Conservation (phyloP, 192 early-diverging fungal species). For the Polychytrium aggregatum region DNA sequence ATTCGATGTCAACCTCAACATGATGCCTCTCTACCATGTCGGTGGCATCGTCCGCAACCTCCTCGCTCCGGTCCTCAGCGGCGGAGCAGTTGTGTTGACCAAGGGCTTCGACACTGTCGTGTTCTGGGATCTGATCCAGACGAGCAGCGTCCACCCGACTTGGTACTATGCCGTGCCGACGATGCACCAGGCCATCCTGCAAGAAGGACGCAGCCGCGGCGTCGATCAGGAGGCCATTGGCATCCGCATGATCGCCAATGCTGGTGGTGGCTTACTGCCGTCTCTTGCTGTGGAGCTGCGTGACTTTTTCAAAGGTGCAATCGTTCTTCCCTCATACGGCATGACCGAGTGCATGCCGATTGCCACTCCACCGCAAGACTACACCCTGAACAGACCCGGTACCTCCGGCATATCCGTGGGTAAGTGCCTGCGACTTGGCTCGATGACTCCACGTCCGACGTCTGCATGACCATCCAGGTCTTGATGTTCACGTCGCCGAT, state of each 20-base stretch:
- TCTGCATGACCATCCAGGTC: not conserved
- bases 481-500: not conserved
- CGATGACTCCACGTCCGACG: no score
- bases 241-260: slow-evolving; percentile 33
- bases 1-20: slow-evolving; percentile 17
- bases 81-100: slow-evolving; percentile 59
- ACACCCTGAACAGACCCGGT: slow-evolving; percentile 24
- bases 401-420: slow-evolving; percentile 21
- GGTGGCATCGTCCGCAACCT: slow-evolving; percentile 69
- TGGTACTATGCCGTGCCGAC: slow-evolving; percentile 53
- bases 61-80: slow-evolving; percentile 56
- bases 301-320: slow-evolving; percentile 11
- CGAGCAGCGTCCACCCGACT: slow-evolving; percentile 11
- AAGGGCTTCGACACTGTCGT: slow-evolving; percentile 16
- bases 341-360: slow-evolving; percentile 47
- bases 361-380: slow-evolving; percentile 26
- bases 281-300: slow-evolving; percentile 18
- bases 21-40: slow-evolving; percentile 36
- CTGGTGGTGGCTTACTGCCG: slow-evolving; percentile 28
- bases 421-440: no score
- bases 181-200: slow-evolving; percentile 56
- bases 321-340: slow-evolving; percentile 30
- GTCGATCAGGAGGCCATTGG: slow-evolving; percentile 5
- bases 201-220: slow-evolving; percentile 3
- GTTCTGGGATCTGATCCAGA: slow-evolving; percentile 24